Evolutionary conservation across 768 basidiomycete species (phyloP), one percentile per base, ranked within the genome.

Genomic region (Lactarius trivialis): DNA sequence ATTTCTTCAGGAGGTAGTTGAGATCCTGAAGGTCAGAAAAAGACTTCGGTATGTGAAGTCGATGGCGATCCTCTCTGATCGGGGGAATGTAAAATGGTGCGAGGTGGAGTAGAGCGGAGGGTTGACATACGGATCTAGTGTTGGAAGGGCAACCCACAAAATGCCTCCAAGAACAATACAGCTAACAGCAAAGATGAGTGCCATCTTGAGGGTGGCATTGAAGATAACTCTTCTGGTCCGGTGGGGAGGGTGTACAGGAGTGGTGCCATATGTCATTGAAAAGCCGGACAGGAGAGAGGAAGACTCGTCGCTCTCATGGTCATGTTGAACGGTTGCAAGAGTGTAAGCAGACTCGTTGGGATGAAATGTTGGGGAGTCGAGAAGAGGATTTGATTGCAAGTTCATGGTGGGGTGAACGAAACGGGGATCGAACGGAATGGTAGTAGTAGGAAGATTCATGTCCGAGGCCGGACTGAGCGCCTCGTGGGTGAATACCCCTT

Each of bases 1-100:
- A 98, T 72, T 96, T 96, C 80, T 93, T 93, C 41, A 94, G 77
- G 7, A 95, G 84, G 24, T 72, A 77, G 71, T 98, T 97, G 56
- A 98, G 81, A 7, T 83, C 85, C 70, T 98, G 86, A 12, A 98
- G 80, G 71, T 98, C 85, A 21, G 79, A 81, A 67, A 98, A 98
- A 3, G 88, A 90, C 71, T 88, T 91, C 14, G 96, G 96, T 56
- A 98, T 82, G 68, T 84, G 86, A 28, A 98, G 79, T 32, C 81
- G 71, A 0, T 83, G 84, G 39, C 86, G 83, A 77, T 98, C 93
- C 55, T 78, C 83, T 43, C 91, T 92, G 70, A 54, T n/a, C 37
- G 45, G 60, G 45, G 58, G n/a, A 53, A 45, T 48, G 45, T 48
- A 24, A 48, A 54, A 24, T 37, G 14, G 51, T 15, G 53, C 32